phyloP scores from a whole-genome alignment of 306 rosid genomes.

The Quercus robur region DNA sequence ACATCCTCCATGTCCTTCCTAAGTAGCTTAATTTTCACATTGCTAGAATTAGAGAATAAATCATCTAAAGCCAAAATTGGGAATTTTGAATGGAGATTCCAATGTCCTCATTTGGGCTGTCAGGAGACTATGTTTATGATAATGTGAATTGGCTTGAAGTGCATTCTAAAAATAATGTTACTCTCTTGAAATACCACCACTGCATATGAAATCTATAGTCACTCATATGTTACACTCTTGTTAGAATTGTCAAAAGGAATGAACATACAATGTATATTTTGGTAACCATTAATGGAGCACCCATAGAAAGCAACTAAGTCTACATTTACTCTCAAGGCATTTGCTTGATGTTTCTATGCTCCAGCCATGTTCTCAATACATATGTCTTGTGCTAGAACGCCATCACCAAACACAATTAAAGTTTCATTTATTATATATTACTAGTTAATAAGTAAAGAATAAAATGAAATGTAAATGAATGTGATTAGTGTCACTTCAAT shows the following conservation, averaged over 20 bases:
- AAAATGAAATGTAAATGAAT: no score
- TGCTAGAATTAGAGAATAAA: conserved; percentile 26
- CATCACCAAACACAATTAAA: conserved; percentile 73
- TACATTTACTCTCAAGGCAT: conserved; percentile 65
- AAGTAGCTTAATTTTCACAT: conserved; percentile 49
- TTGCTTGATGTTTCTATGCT: conserved; percentile 72
- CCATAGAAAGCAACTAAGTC: conserved; percentile 59
- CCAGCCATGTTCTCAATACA: conserved; percentile 64
- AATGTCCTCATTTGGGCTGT: conserved; percentile 51
- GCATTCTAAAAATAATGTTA: conserved; percentile 49
- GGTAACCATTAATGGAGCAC: conserved; percentile 56
- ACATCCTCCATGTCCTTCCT: conserved; percentile 70
- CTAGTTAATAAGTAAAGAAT: no score
- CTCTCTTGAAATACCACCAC: conserved; percentile 61
- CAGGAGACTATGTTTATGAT: conserved; percentile 64
- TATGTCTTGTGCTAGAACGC: conserved; percentile 74
- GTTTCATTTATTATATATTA: not conserved
- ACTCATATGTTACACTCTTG: conserved; percentile 74
- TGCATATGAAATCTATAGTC: conserved; percentile 68
- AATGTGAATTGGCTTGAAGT: conserved; percentile 50
- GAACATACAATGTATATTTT: conserved; percentile 65
- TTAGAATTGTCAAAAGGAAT: conserved; percentile 75
- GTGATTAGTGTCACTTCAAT: no score
- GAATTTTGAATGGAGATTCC: conserved; percentile 72
- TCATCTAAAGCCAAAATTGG: conserved; percentile 48